Evolutionary conservation across 2,329 filamentous ascomycete genomes (phyloP).

Genomic region (Fusarium albosuccineum): DNA sequence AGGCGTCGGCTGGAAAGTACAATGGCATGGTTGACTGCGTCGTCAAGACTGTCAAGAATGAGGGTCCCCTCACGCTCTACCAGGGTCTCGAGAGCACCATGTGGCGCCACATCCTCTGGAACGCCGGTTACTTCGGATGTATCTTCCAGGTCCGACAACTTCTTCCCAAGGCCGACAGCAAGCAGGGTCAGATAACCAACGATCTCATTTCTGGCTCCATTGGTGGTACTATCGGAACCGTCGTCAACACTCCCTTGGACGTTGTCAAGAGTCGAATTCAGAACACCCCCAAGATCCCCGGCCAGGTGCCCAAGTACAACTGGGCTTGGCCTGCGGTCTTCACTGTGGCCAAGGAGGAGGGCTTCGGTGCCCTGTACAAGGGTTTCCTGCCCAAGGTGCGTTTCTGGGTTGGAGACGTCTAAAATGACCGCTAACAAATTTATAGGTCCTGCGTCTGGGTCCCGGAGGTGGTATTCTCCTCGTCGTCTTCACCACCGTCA

Average conservation of each 20-base stretch:
- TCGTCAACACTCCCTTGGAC: conserved; percentile 95
- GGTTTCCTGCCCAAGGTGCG: conserved; percentile 97
- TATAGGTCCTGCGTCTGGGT: conserved; percentile 62
- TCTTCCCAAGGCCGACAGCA: conserved; percentile 83
- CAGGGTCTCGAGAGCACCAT: conserved; percentile 96
- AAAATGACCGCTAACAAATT: conserved; percentile 9
- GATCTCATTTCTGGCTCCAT: conserved; percentile 88
- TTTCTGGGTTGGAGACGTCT: conserved; percentile 52
- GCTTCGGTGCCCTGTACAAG: conserved; percentile 93
- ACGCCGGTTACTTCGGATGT: conserved; percentile 96
- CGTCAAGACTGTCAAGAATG: conserved; percentile 82
- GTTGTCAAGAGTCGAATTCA: conserved; percentile 99
- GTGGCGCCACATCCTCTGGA: conserved; percentile 94
- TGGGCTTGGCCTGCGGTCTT: conserved; percentile 93
- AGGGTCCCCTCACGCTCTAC: conserved; percentile 91
- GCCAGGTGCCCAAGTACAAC: conserved; percentile 93
- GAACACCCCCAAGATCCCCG: conserved; percentile 88
- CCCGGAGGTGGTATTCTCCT: conserved; percentile 77
- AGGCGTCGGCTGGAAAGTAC: conserved; percentile 90
- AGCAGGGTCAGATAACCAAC: conserved; percentile 84
- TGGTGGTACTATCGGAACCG: conserved; percentile 89
- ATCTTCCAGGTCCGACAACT: conserved; percentile 96
- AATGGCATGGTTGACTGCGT: conserved; percentile 85
- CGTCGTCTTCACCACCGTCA: conserved; percentile 87
- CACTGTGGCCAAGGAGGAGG: conserved; percentile 93